Percentiles rank a stretch among this genome's conserved stretches.
These are phyloP conservation scores for Paraphoma chrysanthemicola DNA, from an alignment of 2,329 filamentous ascomycete species.

Conservation along the genomic window DNA sequence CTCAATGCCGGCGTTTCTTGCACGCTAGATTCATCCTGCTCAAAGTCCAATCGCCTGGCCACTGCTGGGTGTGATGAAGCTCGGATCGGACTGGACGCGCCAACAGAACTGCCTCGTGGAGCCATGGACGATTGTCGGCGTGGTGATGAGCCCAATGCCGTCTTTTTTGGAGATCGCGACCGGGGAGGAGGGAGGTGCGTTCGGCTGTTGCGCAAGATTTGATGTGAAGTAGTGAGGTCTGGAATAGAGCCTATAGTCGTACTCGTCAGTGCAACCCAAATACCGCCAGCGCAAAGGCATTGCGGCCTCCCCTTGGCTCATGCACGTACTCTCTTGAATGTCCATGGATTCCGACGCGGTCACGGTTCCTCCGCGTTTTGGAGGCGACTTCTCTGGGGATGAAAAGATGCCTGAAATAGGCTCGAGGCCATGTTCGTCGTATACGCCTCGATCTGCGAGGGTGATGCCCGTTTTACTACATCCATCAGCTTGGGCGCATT, in stretches of 20 bases:
- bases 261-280: constrained; percentile 3
- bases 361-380: constrained; percentile 50
- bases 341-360: constrained; percentile 68
- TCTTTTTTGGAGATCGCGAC: constrained; percentile 70
- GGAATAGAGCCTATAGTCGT: constrained; percentile 55
- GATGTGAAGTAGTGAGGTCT: constrained; percentile 55
- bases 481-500: constrained; percentile 8
- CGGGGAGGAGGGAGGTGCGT: constrained; percentile 57
- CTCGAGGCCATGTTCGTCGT: constrained; percentile 93
- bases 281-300: background rate
- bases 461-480: constrained; percentile 87
- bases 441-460: constrained; percentile 76
- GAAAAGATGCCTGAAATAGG: constrained; percentile 88
- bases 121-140: constrained; percentile 66
- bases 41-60: constrained; percentile 64
- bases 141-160: constrained; percentile 64
- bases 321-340: constrained; percentile 64
- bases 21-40: constrained; percentile 45
- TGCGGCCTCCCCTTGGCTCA: background rate
- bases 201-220: constrained; percentile 53
- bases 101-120: constrained; percentile 59
- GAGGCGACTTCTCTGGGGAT: constrained; percentile 74
- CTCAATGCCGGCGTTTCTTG: constrained; percentile 43
- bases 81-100: constrained; percentile 34
- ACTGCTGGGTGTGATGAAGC: constrained; percentile 51